These are phyloP conservation scores for Ascochyta viciae-villosae DNA, from an alignment of 2,329 filamentous ascomycete species.

Conservation along the genomic window DNA sequence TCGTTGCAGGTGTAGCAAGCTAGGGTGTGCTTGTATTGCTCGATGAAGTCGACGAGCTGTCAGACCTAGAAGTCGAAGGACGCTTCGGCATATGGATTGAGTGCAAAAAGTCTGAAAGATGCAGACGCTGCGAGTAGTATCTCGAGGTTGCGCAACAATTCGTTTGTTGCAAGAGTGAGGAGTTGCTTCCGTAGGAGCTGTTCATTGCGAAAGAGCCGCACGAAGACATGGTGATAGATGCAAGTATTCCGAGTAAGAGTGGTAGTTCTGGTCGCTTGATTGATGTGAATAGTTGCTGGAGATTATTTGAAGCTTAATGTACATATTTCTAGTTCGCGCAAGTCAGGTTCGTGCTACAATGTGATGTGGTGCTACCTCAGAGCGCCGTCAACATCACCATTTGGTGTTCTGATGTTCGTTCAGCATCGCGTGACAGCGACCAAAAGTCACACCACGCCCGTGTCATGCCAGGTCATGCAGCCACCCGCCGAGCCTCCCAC, in stretches of 20 bases:
- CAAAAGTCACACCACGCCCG: conserved; percentile 22
- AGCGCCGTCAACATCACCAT: conserved; percentile 14
- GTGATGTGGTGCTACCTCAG: conserved; percentile 17
- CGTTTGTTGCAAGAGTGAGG: conserved; percentile 18
- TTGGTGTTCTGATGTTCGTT: conserved; percentile 13
- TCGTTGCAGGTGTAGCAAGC: conserved; percentile 31
- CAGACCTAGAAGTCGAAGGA: neutral
- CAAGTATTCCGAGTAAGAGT: neutral
- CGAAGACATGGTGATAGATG: conserved; percentile 10
- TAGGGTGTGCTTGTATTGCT: conserved; percentile 4
- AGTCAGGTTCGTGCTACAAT: neutral
- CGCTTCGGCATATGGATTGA: conserved; percentile 2
- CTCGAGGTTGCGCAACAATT: conserved; percentile 11
- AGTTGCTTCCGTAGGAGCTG: conserved; percentile 22
- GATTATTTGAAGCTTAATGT: conserved; percentile 12
- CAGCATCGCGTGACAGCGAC: conserved; percentile 13
- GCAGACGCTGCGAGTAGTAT: conserved; percentile 21
- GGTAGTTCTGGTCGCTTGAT: neutral
- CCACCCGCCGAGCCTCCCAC: neutral
- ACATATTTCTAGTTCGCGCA: conserved; percentile 11
- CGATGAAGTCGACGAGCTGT: neutral
- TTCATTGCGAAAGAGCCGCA: conserved; percentile 20
- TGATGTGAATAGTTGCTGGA: conserved; percentile 1
- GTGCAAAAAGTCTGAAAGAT: conserved; percentile 14
- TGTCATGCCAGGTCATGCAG: conserved; percentile 12